Base-by-base conservation (phyloP, 257 asterid genomes). In the Nyctanthes arbortristis region DNA sequence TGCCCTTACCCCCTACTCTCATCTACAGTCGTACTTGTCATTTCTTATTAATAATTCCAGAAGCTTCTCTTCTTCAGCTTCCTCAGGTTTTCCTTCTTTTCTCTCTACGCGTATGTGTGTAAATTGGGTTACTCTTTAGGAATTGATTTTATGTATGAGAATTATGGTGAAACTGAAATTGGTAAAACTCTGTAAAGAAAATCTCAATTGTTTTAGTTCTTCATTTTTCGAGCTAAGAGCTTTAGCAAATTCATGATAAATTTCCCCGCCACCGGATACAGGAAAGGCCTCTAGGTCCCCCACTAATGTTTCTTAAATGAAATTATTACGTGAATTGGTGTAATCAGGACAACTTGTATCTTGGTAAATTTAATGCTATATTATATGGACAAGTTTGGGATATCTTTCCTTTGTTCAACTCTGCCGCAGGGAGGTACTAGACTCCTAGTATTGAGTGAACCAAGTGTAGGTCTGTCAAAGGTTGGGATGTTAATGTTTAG, bases 1-100 rank as follows among this genome's bases (percentile, higher is more conserved):
- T 60, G 52, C 68, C 67, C 68, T 80, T 18, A 31, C 67, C n/a
- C 7, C 64, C 16, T 58, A 72, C 13, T 13, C 78, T 2, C 55
- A 65, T 43, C 72, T 66, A 18, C 81, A 72, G 5, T 72, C 79
- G n/a, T n/a, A n/a, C n/a, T n/a, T n/a, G n/a, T 52, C 67, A 32
- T 40, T 25, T 57, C 35, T 60, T 49, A 65, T 65, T 32, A 85
- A 79, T 75, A 74, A 79, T 49, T 77, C 60, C 75, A 82, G 96
- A 61, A 79, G 70, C 74, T 89, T 80, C 84, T 92, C 96, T 14
- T 66, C 92, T 61, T 57, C 86, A 12, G 62, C 96, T 20, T 79
- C 96, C 52, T 73, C 93, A 77, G 96, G 97, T 91, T 40, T 37
- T n/a, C n/a, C 24, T 28, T 31, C 71, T 69, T 52, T 16, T 61